A percentile compares a stretch with the other conserved stretches of the same genome.
Evolutionary conservation across 2,329 filamentous ascomycete genomes (phyloP).

Genomic region (Aspergillus terreus): DNA sequence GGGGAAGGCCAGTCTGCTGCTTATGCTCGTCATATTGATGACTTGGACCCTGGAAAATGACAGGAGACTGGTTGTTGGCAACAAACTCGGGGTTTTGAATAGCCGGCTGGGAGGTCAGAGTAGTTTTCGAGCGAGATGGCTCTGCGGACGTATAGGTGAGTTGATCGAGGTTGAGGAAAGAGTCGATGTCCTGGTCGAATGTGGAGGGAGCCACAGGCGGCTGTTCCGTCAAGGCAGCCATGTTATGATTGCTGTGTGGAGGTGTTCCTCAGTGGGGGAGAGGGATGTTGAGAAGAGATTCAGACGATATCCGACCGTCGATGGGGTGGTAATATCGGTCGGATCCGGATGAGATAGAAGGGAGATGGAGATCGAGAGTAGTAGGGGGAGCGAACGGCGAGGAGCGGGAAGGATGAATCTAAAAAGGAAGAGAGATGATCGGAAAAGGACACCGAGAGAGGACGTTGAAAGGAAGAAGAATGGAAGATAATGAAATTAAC

Average conservation of each 20-base stretch:
- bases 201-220: constrained; percentile 25
- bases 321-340: not conserved
- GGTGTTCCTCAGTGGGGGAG: too few species aligned
- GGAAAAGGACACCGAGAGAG: not conserved
- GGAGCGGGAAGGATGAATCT: too few species aligned
- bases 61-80: constrained; percentile 44
- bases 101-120: constrained; percentile 34
- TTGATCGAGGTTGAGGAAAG: constrained; percentile 46
- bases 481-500: constrained; percentile 6
- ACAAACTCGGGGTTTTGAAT: constrained; percentile 34
- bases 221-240: constrained; percentile 36
- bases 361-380: too few species aligned
- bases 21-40: constrained; percentile 94
- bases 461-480: not conserved
- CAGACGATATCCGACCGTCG: not conserved
- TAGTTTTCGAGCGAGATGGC: constrained; percentile 32
- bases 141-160: constrained; percentile 38
- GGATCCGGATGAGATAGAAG: too few species aligned
- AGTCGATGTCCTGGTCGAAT: constrained; percentile 45
- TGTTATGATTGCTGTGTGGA: constrained; percentile 10
- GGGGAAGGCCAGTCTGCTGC: constrained; percentile 90
- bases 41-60: constrained; percentile 71
- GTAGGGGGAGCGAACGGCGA: too few species aligned
- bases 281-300: too few species aligned
- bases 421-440: not conserved